Percentiles rank a stretch among this genome's conserved stretches.
Conservation (phyloP, 2,329 filamentous ascomycete species). For the Nemania abortiva region DNA sequence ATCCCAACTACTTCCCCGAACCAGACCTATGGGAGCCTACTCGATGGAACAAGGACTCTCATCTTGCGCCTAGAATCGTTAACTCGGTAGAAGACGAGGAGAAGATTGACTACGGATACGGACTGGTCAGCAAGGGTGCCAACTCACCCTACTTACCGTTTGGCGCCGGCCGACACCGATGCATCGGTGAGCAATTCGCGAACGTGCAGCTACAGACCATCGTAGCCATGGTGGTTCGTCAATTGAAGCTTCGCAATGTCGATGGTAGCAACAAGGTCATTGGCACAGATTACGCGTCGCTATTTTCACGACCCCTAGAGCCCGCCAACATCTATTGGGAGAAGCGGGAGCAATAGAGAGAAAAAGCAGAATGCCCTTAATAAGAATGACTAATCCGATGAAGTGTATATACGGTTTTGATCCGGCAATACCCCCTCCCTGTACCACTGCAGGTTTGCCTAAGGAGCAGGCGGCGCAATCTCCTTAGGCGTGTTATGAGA, state of each 20-base stretch:
- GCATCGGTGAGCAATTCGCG: conserved; percentile 97
- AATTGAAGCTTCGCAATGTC: conserved; percentile 83
- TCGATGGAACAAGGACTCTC: conserved; percentile 81
- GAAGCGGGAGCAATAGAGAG: conserved; percentile 62
- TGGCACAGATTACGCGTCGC: conserved; percentile 75
- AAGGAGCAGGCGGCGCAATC: not conserved
- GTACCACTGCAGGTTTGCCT: conserved; percentile 27
- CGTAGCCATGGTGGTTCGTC: conserved; percentile 77
- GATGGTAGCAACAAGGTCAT: conserved; percentile 77
- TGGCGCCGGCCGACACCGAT: conserved; percentile 90
- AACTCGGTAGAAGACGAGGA: conserved; percentile 69
- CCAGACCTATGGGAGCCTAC: conserved; percentile 89
- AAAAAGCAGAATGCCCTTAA: not conserved
- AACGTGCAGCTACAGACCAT: conserved; percentile 93
- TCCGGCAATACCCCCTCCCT: conserved; percentile 18
- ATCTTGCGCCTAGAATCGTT: conserved; percentile 62
- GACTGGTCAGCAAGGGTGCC: conserved; percentile 90
- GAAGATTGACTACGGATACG: conserved; percentile 94
- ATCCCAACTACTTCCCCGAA: conserved; percentile 82
- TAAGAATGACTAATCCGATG: conserved; percentile 36
- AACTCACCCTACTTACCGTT: conserved; percentile 93
- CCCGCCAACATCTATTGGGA: conserved; percentile 82
- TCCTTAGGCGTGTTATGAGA: conserved; percentile 29
- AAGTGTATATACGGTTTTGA: conserved; percentile 36
- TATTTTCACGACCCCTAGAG: conserved; percentile 80